Conservation (phyloP, 106 monocot species). For the Phalaenopsis equestris region DNA sequence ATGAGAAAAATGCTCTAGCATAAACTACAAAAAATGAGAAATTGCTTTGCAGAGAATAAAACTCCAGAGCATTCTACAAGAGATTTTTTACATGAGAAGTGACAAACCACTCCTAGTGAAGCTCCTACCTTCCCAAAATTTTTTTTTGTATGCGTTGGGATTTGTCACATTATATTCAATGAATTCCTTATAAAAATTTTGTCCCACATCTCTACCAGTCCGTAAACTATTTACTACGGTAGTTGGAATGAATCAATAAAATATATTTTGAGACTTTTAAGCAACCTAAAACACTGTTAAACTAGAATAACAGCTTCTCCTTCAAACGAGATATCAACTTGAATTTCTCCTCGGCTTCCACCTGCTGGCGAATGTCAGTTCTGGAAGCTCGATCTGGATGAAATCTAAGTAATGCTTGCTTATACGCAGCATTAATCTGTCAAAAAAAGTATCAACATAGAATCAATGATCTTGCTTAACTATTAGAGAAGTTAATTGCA, state of each 20-base stretch:
- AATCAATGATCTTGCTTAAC: background rate
- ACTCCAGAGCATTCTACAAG: background rate
- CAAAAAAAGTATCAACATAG: background rate
- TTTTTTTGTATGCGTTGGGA: too few relatives aligned
- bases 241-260: too few relatives aligned
- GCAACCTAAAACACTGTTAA: background rate
- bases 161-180: too few relatives aligned
- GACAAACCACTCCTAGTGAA: too few relatives aligned
- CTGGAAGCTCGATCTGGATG: conserved; percentile 87
- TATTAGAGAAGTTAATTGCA: background rate
- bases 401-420: conserved; percentile 69
- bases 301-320: conserved; percentile 30
- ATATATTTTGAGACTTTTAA: too few relatives aligned
- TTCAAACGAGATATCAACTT: conserved; percentile 87
- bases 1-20: background rate
- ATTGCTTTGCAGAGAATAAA: background rate
- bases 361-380: conserved; percentile 62
- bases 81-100: conserved; percentile 1
- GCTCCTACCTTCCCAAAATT: too few relatives aligned
- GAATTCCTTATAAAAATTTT: too few relatives aligned
- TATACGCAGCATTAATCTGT: conserved; percentile 81
- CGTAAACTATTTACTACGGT: too few relatives aligned
- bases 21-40: background rate
- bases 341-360: conserved; percentile 90
- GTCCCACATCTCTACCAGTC: too few relatives aligned